Percentiles rank a stretch among this genome's conserved stretches.
Evolutionary conservation across 2,329 filamentous ascomycete species (phyloP).

Genomic region (Daldinia sp.): DNA sequence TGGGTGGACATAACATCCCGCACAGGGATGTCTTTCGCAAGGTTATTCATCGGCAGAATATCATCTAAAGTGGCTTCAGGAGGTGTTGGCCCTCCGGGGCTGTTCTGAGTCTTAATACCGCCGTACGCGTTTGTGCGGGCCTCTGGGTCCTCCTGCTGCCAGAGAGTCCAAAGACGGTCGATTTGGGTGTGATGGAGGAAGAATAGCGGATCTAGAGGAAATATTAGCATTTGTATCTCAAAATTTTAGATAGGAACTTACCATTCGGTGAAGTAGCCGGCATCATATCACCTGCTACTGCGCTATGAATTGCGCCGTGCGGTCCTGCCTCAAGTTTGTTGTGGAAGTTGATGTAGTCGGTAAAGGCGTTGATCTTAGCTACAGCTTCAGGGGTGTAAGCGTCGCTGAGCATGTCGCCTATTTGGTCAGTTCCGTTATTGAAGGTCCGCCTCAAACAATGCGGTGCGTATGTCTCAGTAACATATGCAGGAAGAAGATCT

Average conservation of each 20-base stretch:
- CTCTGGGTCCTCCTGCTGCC: neutral
- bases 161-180: slow-evolving; percentile 1
- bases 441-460: neutral
- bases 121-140: neutral
- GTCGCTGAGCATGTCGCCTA: neutral
- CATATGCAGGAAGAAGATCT: neutral
- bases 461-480: neutral
- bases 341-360: neutral
- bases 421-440: neutral
- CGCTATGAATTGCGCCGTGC: neutral
- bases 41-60: neutral
- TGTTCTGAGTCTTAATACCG: neutral
- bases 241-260: neutral
- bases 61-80: neutral
- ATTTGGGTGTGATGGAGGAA: slow-evolving; percentile 1
- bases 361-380: neutral
- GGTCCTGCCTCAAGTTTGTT: neutral
- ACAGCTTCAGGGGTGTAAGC: neutral
- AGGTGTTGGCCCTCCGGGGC: neutral
- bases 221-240: neutral
- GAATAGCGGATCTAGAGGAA: neutral
- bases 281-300: neutral
- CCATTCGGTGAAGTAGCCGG: neutral
- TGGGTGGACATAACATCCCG: slow-evolving; percentile 1
- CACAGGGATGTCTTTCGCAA: neutral